phyloP scores from a whole-genome alignment of 192 early-diverging fungal genomes.

The Linnemannia zychae region DNA sequence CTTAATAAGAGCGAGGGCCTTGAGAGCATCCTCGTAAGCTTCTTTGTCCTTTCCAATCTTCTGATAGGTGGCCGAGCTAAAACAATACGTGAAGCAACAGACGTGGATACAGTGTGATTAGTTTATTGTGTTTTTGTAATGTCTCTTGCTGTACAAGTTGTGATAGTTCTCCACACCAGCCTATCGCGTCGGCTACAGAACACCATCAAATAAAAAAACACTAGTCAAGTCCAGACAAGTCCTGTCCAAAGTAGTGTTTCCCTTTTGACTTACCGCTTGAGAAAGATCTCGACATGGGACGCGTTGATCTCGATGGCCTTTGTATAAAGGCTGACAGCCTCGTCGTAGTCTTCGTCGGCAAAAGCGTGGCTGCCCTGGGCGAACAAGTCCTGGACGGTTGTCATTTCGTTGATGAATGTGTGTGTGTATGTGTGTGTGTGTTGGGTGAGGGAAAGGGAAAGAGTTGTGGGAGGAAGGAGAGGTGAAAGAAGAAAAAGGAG shows the following conservation, averaged over 20 bases:
- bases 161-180: background rate
- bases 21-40: constrained; percentile 74
- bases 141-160: background rate
- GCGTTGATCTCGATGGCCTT: constrained; percentile 75
- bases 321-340: constrained; percentile 77
- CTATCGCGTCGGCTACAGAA: no score
- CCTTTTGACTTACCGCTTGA: constrained; percentile 64
- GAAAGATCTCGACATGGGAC: constrained; percentile 72
- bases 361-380: constrained; percentile 80
- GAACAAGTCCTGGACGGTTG: constrained; percentile 49
- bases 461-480: background rate
- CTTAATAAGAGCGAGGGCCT: constrained; percentile 68
- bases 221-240: background rate
- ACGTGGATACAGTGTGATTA: background rate
- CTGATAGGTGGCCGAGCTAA: constrained; percentile 69
- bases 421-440: background rate
- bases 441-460: background rate
- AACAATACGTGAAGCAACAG: background rate
- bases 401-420: constrained; percentile 15
- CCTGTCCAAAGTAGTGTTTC: background rate
- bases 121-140: background rate
- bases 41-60: constrained; percentile 69
- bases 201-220: no score
- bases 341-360: constrained; percentile 83
- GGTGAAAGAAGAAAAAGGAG: background rate